Conservation (phyloP, 139 green algal genomes). For the Raphidocelis subcapitata region DNA sequence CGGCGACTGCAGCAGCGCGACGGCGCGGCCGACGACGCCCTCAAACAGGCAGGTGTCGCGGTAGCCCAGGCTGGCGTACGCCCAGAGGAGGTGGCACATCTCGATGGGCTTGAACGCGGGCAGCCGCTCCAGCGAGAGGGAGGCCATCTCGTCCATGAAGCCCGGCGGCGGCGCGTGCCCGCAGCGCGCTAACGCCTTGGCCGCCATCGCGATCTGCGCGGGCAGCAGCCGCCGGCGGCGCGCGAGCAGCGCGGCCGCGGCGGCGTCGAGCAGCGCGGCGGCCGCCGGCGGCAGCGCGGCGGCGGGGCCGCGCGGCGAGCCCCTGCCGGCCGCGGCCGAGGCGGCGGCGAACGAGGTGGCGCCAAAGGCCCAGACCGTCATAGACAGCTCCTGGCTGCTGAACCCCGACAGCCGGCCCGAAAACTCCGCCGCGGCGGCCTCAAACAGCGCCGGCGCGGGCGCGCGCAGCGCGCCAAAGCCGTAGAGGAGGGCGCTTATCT, state of each 20-base stretch:
- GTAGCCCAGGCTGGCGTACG: slow-evolving; percentile 19
- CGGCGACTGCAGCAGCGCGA: neutral
- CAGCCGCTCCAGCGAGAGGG: slow-evolving; percentile 8
- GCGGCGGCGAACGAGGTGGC: slow-evolving; percentile 7
- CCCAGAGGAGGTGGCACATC: slow-evolving; percentile 26
- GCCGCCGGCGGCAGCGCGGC: neutral
- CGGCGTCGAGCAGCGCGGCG: slow-evolving; percentile 7
- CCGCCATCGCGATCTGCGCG: slow-evolving; percentile 13
- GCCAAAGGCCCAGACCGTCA: slow-evolving; percentile 28
- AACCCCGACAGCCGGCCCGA: slow-evolving; percentile 14
- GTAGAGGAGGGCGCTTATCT: slow-evolving; percentile 29
- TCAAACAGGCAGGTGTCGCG: slow-evolving; percentile 24
- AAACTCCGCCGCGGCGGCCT: neutral
- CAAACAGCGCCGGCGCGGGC: slow-evolving; percentile 5
- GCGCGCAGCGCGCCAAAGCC: slow-evolving; percentile 17
- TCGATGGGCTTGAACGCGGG: slow-evolving; percentile 20
- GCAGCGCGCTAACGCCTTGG: slow-evolving; percentile 15
- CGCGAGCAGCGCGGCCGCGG: slow-evolving; percentile 1
- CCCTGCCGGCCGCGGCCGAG: neutral
- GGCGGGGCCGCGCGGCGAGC: neutral
- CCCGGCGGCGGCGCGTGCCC: slow-evolving; percentile 16
- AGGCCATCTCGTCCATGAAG: slow-evolving; percentile 15
- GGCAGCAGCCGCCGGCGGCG: slow-evolving; percentile 28
- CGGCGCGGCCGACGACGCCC: neutral
- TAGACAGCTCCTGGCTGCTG: slow-evolving; percentile 23